Conservation (phyloP, 768 basidiomycete genomes). For the Boletus reticuloceps region DNA sequence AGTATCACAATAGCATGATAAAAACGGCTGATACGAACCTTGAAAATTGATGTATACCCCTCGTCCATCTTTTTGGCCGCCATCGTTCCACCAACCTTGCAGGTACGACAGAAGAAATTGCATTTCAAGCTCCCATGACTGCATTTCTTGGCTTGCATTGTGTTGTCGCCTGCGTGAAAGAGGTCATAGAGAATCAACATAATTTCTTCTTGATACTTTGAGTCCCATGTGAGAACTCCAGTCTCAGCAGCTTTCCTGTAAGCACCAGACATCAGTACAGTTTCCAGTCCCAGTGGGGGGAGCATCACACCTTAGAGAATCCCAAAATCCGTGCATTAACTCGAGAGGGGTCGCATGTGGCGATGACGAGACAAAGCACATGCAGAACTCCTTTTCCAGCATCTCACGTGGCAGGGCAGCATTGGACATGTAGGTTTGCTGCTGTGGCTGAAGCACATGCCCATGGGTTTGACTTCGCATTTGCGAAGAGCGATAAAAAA, state of each 20-base stretch:
- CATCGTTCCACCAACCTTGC: not conserved
- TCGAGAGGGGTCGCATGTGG: conserved; percentile 35
- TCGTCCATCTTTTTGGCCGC: not conserved
- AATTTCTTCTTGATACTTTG: not conserved
- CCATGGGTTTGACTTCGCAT: no score
- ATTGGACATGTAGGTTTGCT: conserved; percentile 36
- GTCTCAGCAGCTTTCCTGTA: not conserved
- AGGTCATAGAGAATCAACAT: not conserved
- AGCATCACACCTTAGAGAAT: not conserved
- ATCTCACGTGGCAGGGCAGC: conserved; percentile 21
- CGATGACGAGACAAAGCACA: conserved; percentile 31
- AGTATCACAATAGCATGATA: no score
- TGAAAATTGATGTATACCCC: not conserved
- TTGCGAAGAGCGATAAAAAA: no score
- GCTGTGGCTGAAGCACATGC: no score
- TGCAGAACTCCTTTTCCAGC: conserved; percentile 31
- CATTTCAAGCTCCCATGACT: not conserved
- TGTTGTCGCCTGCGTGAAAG: not conserved
- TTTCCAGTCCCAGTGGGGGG: not conserved
- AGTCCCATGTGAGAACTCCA: not conserved
- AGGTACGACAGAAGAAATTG: not conserved
- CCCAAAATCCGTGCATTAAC: conserved; percentile 12
- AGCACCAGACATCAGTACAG: not conserved
- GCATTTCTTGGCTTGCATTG: no score
- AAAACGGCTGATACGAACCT: not conserved